Evolutionary conservation across 306 rosid genomes (phyloP).

Genomic region (Erythrophleum fordii): DNA sequence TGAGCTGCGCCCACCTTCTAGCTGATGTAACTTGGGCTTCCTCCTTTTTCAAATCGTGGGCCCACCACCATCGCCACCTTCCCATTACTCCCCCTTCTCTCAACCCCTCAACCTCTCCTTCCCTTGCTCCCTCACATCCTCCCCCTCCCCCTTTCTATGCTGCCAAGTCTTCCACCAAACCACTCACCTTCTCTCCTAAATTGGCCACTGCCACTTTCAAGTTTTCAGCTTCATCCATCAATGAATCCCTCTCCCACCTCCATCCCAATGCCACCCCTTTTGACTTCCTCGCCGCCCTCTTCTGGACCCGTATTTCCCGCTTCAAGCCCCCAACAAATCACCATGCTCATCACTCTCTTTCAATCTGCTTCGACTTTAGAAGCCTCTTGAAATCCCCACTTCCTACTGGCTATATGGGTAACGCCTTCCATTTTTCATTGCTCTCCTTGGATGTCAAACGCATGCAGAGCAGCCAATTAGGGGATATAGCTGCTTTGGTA

Average conservation of each 20-base stretch:
- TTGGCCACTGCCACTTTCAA: conserved; percentile 63
- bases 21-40: conserved; percentile 62
- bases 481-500: conserved; percentile 34
- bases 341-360: conserved; percentile 38
- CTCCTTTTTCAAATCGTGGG: conserved; percentile 65
- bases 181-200: not conserved
- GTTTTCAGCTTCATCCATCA: conserved; percentile 54
- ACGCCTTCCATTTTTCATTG: conserved; percentile 63
- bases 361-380: conserved; percentile 62
- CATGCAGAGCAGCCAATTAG: conserved; percentile 20
- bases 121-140: not conserved
- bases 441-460: conserved; percentile 36
- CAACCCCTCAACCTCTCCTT: not conserved
- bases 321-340: conserved; percentile 31
- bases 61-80: conserved; percentile 38
- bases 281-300: conserved; percentile 63
- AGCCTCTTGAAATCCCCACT: conserved; percentile 35
- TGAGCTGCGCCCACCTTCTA: conserved; percentile 66
- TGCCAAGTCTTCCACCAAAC: conserved; percentile 27
- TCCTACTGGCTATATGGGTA: conserved; percentile 61
- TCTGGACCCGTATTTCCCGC: conserved; percentile 56
- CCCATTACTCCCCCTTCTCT: conserved; percentile 53
- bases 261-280: conserved; percentile 58
- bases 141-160: conserved; percentile 37
- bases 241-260: conserved; percentile 36